phyloP scores from a whole-genome alignment of 257 asterid genomes.

The Nicotiana obtusifolia region DNA sequence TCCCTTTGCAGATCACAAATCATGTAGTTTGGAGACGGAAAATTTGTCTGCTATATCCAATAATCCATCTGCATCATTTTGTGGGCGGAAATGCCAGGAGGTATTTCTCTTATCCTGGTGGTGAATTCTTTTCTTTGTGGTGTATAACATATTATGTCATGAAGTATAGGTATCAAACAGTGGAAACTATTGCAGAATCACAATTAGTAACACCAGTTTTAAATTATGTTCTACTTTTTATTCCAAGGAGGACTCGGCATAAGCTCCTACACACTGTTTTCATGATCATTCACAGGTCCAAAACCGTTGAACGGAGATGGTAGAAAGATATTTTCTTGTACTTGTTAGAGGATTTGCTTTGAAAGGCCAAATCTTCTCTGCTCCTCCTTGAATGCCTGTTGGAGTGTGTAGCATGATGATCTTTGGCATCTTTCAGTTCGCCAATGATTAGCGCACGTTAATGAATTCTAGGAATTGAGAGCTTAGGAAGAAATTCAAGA shows the following conservation, averaged over 20 bases:
- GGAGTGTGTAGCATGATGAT: neutral
- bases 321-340: neutral
- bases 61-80: constrained; percentile 38
- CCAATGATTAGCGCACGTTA: neutral
- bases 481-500: neutral
- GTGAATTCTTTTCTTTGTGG: neutral
- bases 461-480: neutral
- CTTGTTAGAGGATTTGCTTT: neutral
- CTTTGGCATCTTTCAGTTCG: neutral
- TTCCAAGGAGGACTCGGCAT: neutral
- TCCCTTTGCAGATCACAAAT: constrained; percentile 56
- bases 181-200: neutral
- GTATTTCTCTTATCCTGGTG: constrained; percentile 30
- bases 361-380: neutral
- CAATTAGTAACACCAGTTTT: neutral
- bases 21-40: constrained; percentile 45
- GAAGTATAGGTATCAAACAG: neutral
- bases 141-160: neutral
- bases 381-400: neutral
- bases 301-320: neutral
- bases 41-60: constrained; percentile 35
- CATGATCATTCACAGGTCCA: neutral
- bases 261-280: neutral
- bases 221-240: neutral
- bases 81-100: constrained; percentile 81